Conservation (phyloP, 768 basidiomycete species). For the Paxillus rubicundulus region DNA sequence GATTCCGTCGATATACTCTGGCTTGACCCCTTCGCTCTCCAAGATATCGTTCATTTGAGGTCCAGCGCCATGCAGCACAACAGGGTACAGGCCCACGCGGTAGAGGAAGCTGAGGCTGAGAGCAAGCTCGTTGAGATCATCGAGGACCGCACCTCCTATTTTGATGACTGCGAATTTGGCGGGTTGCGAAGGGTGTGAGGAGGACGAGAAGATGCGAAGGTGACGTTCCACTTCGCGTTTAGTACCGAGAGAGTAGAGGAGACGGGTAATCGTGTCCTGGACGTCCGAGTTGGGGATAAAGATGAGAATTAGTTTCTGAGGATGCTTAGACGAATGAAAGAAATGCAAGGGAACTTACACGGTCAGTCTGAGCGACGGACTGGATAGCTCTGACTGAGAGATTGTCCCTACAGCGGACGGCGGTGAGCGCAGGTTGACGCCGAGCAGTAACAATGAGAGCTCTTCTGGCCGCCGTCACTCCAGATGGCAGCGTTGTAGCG, state of each 20-base stretch:
- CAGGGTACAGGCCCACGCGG: conserved; percentile 95
- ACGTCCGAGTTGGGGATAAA: conserved; percentile 3
- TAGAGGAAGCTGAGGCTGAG: conserved; percentile 95
- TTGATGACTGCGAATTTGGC: conserved; percentile 98
- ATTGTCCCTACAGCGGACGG: conserved; percentile 37
- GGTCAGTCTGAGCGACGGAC: conserved; percentile 70
- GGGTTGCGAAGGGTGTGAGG: conserved; percentile 82
- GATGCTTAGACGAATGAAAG: background rate
- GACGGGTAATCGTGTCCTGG: conserved; percentile 94
- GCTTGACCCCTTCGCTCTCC: conserved; percentile 87
- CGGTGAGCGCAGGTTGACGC: conserved; percentile 40
- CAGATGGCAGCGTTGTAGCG: conserved; percentile 18
- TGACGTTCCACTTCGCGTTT: conserved; percentile 98
- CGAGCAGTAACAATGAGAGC: conserved; percentile 45
- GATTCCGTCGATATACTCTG: conserved; percentile 97
- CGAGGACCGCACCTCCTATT: conserved; percentile 93
- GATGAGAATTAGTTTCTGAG: background rate
- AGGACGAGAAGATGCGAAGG: conserved; percentile 96
- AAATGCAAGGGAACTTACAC: conserved; percentile 43
- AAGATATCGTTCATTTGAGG: conserved; percentile 94
- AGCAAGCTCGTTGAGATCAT: conserved; percentile 89
- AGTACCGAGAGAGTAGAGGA: conserved; percentile 95
- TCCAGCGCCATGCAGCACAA: conserved; percentile 94
- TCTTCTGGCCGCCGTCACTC: conserved; percentile 40
- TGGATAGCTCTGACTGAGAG: conserved; percentile 47